A percentile compares a stretch with the other conserved stretches of the same genome.
Evolutionary conservation across 345 rosid species (phyloP).

Genomic region (Kernera saxatilis): DNA sequence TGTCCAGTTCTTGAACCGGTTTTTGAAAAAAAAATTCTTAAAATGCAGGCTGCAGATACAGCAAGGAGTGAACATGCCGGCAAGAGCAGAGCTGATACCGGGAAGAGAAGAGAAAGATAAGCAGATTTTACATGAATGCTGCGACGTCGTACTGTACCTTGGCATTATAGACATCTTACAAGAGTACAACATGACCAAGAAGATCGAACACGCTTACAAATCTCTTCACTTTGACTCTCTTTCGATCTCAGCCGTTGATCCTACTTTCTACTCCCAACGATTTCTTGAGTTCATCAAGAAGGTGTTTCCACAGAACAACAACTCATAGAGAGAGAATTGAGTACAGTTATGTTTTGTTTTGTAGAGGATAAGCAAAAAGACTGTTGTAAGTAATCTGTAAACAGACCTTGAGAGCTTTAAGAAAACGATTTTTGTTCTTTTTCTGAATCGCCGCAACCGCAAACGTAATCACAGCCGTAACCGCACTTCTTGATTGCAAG

Average conservation of each 20-base stretch:
- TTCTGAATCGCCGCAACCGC: neutral
- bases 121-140: constrained; percentile 52
- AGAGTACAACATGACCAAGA: constrained; percentile 87
- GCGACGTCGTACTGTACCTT: constrained; percentile 86
- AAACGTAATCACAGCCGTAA: neutral
- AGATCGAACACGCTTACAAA: constrained; percentile 89
- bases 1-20: neutral
- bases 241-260: constrained; percentile 89
- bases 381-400: constrained; percentile 16
- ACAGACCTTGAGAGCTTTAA: neutral
- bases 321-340: neutral
- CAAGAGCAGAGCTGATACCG: constrained; percentile 79
- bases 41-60: constrained; percentile 77
- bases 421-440: neutral
- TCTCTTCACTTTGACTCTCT: constrained; percentile 83
- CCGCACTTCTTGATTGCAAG: neutral
- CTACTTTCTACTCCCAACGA: constrained; percentile 72
- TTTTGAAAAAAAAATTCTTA: neutral
- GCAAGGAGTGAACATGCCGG: constrained; percentile 97
- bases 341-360: constrained; percentile 19
- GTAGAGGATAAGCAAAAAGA: neutral
- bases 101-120: constrained; percentile 76
- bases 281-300: constrained; percentile 81
- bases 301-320: constrained; percentile 56
- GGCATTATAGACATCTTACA: constrained; percentile 92